Conservation (phyloP, 2,329 filamentous ascomycete species). For the Arthrinium puccinioides region DNA sequence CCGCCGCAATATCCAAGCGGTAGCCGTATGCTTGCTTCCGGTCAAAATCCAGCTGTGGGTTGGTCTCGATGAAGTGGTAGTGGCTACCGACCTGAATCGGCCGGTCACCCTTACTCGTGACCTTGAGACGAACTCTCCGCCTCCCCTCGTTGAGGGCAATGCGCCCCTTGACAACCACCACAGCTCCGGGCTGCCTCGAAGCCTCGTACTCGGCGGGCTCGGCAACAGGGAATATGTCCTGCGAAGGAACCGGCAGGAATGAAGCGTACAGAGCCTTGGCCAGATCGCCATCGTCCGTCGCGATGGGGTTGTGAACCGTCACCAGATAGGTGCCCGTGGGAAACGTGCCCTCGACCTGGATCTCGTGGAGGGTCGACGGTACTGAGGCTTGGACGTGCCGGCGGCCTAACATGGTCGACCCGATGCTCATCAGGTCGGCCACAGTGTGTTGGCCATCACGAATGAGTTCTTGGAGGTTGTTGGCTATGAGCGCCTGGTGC, state of each 20-base stretch:
- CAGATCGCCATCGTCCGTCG: slow-evolving; percentile 77
- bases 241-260: slow-evolving; percentile 73
- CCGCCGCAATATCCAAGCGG: slow-evolving; percentile 81
- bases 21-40: slow-evolving; percentile 75
- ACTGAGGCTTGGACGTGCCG: slow-evolving; percentile 86
- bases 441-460: slow-evolving; percentile 92
- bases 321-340: slow-evolving; percentile 86
- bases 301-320: slow-evolving; percentile 86
- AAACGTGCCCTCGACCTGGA: slow-evolving; percentile 94
- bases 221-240: slow-evolving; percentile 59
- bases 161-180: slow-evolving; percentile 59
- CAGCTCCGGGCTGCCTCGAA: slow-evolving; percentile 68
- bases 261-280: slow-evolving; percentile 84
- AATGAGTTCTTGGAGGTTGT: slow-evolving; percentile 89
- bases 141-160: slow-evolving; percentile 69
- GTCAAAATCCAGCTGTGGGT: slow-evolving; percentile 84
- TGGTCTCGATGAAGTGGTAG: slow-evolving; percentile 95
- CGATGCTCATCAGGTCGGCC: slow-evolving; percentile 86
- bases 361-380: slow-evolving; percentile 67
- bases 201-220: slow-evolving; percentile 59
- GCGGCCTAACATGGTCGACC: slow-evolving; percentile 85
- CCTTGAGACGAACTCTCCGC: slow-evolving; percentile 63
- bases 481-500: slow-evolving; percentile 70
- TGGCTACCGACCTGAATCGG: slow-evolving; percentile 92
- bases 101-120: slow-evolving; percentile 81